Evolutionary conservation across 441 rosid genomes (phyloP).

Genomic region (Kokia cookei): DNA sequence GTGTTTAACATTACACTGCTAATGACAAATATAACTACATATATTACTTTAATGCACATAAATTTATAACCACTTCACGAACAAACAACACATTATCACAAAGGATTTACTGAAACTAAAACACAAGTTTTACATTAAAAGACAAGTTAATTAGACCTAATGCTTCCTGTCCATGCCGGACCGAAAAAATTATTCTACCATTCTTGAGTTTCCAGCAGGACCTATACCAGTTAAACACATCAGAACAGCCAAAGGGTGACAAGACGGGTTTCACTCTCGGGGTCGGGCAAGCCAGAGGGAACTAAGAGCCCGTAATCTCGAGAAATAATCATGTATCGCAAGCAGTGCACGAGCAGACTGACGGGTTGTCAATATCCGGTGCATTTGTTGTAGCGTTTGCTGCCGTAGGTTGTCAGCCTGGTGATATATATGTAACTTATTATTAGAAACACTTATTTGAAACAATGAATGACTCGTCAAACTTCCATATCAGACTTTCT

Average conservation of each 20-base stretch:
- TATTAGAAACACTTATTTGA: not conserved
- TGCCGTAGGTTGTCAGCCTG: conserved; percentile 96
- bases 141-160: not conserved
- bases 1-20: too few relatives aligned
- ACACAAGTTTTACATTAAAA: not conserved
- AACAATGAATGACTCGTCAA: not conserved
- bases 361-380: conserved; percentile 71
- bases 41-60: not conserved
- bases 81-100: not conserved
- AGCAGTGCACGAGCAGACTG: conserved; percentile 94
- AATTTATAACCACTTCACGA: not conserved
- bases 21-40: too few relatives aligned
- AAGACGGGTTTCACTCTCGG: conserved; percentile 42
- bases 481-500: not conserved
- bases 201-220: conserved; percentile 6
- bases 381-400: conserved; percentile 87
- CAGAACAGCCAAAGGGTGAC: not conserved
- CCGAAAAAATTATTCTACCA: not conserved
- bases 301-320: conserved; percentile 91
- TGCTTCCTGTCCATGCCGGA: not conserved
- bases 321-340: conserved; percentile 80
- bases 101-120: not conserved
- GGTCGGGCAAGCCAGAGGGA: conserved; percentile 97
- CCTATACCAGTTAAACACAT: conserved; percentile 4
- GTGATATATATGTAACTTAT: conserved; percentile 6